phyloP scores from a whole-genome alignment of 176 grass and related monocot species.

The Guadua angustifolia region DNA sequence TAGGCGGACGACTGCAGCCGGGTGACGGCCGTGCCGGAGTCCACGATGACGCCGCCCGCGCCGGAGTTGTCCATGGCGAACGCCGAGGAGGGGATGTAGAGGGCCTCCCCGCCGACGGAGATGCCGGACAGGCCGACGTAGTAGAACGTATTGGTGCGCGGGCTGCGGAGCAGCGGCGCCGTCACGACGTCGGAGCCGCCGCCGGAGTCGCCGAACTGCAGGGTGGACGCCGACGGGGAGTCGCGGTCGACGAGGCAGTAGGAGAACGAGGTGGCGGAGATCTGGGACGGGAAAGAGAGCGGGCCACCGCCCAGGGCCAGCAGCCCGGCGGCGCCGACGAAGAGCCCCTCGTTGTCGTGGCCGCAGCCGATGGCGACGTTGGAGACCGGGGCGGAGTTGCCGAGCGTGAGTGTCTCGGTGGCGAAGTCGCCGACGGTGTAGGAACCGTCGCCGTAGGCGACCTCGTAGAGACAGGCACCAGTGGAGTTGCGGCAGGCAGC shows the following conservation, averaged over 20 bases:
- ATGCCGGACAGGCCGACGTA: constrained; percentile 73
- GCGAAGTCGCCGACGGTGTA: constrained; percentile 95
- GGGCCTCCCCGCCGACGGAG: constrained; percentile 64
- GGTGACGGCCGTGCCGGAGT: constrained; percentile 82
- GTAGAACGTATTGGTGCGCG: constrained; percentile 70
- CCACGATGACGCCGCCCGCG: constrained; percentile 79
- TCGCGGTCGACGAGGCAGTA: constrained; percentile 99
- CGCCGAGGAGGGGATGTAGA: constrained; percentile 52
- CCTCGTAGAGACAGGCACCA: constrained; percentile 63
- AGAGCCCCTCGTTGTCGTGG: constrained; percentile 94
- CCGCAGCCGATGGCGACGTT: constrained; percentile 85
- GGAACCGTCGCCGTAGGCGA: constrained; percentile 94
- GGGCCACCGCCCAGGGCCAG: constrained; percentile 69
- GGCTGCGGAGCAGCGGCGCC: constrained; percentile 66
- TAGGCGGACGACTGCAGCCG: constrained; percentile 61
- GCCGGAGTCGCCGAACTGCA: constrained; percentile 49
- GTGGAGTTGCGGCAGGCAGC: constrained; percentile 87
- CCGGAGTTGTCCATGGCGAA: constrained; percentile 77
- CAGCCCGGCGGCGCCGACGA: constrained; percentile 80
- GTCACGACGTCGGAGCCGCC: constrained; percentile 34
- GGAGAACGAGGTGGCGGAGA: constrained; percentile 74
- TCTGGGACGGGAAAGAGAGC: constrained; percentile 95
- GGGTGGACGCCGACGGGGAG: constrained; percentile 75
- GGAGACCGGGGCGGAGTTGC: constrained; percentile 47
- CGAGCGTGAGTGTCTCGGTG: constrained; percentile 81